A percentile compares a stretch with the other conserved stretches of the same genome.
Evolutionary conservation across 31 red algal genomes (phyloP).

Genomic region (Endocladia muricata): DNA sequence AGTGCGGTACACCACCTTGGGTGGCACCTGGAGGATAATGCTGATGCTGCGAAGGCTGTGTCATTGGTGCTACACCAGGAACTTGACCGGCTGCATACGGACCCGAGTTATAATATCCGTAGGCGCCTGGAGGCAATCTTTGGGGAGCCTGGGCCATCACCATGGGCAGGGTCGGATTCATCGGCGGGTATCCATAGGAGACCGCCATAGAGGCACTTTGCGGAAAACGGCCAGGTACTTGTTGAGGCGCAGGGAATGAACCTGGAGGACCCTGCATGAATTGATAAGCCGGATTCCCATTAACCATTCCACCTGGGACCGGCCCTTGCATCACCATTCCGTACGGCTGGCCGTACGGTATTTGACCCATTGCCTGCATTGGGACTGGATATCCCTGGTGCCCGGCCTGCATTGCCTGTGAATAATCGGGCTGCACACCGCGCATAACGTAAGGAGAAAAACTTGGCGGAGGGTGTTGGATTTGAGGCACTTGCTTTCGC

Average conservation of each 20-base stretch:
- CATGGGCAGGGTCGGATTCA: constrained; percentile 34
- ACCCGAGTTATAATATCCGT: constrained; percentile 27
- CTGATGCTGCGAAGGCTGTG: constrained; percentile 23
- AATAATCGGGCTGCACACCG: constrained; percentile 21
- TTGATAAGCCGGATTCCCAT: constrained; percentile 27
- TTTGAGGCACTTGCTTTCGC: neutral
- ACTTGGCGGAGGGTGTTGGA: constrained; percentile 4
- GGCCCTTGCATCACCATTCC: constrained; percentile 13
- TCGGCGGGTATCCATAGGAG: constrained; percentile 42
- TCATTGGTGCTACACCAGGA: constrained; percentile 11
- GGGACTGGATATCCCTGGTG: constrained; percentile 45
- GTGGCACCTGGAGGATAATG: constrained; percentile 7
- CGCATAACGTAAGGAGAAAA: neutral
- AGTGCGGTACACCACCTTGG: constrained; percentile 20
- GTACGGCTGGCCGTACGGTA: constrained; percentile 48
- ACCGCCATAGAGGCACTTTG: constrained; percentile 22
- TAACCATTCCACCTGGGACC: constrained; percentile 10
- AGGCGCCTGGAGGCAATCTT: constrained; percentile 34
- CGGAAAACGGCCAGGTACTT: constrained; percentile 39
- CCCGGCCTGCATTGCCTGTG: constrained; percentile 24
- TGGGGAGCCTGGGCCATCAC: constrained; percentile 50
- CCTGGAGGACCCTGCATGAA: constrained; percentile 42
- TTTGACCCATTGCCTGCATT: constrained; percentile 46
- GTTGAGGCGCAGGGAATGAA: constrained; percentile 11
- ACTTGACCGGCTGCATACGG: constrained; percentile 37